These are phyloP conservation scores for Talaromyces nanjingensis DNA, from an alignment of 495 filamentous ascomycete genomes.

Conservation along the genomic window DNA sequence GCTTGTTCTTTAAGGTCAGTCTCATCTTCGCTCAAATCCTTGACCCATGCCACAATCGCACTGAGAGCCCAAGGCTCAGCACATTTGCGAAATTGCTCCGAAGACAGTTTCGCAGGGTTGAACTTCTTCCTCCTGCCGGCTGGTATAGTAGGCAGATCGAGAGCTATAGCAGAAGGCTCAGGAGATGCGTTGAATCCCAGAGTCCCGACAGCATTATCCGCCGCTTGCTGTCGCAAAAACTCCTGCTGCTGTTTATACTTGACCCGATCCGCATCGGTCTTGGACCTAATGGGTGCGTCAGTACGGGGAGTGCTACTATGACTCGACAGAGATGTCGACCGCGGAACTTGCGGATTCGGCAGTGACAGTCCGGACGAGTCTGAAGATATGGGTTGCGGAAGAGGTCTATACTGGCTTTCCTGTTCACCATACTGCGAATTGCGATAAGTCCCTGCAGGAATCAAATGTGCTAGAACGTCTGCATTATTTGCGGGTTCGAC, in stretches of 20 bases:
- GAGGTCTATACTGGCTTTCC: constrained; percentile 35
- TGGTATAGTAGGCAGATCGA: constrained; percentile 67
- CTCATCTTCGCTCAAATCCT: constrained; percentile 78
- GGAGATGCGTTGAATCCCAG: constrained; percentile 32
- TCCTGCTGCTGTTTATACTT: constrained; percentile 55
- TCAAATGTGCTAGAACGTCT: constrained; percentile 38
- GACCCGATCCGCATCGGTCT: constrained; percentile 79
- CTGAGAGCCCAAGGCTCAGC: constrained; percentile 89
- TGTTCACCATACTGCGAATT: constrained; percentile 20
- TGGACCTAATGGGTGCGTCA: constrained; percentile 76
- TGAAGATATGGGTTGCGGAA: constrained; percentile 34
- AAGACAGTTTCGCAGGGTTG: constrained; percentile 77
- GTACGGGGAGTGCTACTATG: constrained; percentile 75
- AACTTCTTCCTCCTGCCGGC: constrained; percentile 69
- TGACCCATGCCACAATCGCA: constrained; percentile 79
- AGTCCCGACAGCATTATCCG: constrained; percentile 19
- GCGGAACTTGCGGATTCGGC: constrained; percentile 57
- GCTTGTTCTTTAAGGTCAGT: constrained; percentile 74
- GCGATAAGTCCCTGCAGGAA: constrained; percentile 51
- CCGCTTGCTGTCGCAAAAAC: constrained; percentile 43
- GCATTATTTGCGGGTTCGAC: constrained; percentile 40
- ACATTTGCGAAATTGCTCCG: constrained; percentile 79
- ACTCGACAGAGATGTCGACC: constrained; percentile 78
- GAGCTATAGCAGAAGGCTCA: constrained; percentile 44
- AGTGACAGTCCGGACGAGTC: constrained; percentile 38